phyloP scores from a whole-genome alignment of 768 basidiomycete species.

The Xerocomellus dryophilus region DNA sequence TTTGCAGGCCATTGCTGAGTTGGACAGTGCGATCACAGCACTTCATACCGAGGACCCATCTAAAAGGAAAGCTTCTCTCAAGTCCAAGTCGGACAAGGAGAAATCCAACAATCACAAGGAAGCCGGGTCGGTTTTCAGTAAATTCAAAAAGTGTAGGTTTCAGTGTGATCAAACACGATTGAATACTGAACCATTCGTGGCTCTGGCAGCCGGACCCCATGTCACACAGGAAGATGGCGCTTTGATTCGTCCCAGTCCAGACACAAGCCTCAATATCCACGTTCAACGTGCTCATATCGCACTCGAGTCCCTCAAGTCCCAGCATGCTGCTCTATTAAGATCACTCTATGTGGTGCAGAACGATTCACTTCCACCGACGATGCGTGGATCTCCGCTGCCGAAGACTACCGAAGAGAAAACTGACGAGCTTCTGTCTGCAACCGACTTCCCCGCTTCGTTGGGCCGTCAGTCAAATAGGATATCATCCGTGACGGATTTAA shows the following conservation, averaged over 20 bases:
- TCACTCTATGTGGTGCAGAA: slow-evolving; percentile 37
- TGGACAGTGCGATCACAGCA: slow-evolving; percentile 52
- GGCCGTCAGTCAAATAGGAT: slow-evolving; percentile 40
- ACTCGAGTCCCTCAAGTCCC: slow-evolving; percentile 54
- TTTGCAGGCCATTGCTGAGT: slow-evolving; percentile 56
- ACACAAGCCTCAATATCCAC: slow-evolving; percentile 19
- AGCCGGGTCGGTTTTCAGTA: slow-evolving; percentile 43
- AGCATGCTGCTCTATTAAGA: slow-evolving; percentile 52
- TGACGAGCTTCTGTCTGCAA: slow-evolving; percentile 24
- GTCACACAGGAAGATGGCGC: slow-evolving; percentile 29
- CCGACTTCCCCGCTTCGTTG: slow-evolving; percentile 27
- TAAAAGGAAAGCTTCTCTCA: slow-evolving; percentile 36
- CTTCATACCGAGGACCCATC: slow-evolving; percentile 39
- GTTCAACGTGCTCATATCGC: slow-evolving; percentile 46
- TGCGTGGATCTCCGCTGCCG: slow-evolving; percentile 38
- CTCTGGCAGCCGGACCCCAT: slow-evolving; percentile 19
- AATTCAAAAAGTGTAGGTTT: slow-evolving; percentile 59
- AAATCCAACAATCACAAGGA: slow-evolving; percentile 38
- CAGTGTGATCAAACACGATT: neutral
- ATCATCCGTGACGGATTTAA: slow-evolving; percentile 48
- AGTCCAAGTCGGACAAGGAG: slow-evolving; percentile 44
- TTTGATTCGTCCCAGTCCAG: slow-evolving; percentile 14
- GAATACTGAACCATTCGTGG: neutral
- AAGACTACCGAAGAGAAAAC: slow-evolving; percentile 49
- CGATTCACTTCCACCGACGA: slow-evolving; percentile 25